A percentile compares a stretch with the other conserved stretches of the same genome.
Evolutionary conservation across 495 filamentous ascomycete genomes (phyloP).

Genomic region (Trichodelitschia bisporula): DNA sequence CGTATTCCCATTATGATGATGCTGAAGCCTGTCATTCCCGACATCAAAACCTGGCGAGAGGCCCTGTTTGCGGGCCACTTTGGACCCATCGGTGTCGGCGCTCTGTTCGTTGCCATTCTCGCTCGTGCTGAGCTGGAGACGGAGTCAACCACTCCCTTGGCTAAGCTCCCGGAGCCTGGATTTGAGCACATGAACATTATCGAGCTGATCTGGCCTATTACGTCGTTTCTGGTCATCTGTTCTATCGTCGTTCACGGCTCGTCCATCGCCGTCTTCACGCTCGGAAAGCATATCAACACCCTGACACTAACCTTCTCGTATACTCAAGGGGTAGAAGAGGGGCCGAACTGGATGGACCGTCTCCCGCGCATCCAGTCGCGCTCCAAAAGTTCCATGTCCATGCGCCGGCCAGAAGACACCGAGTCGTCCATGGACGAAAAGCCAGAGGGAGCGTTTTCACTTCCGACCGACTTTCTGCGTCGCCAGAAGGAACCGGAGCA

Average conservation of each 20-base stretch:
- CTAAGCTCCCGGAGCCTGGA: constrained; percentile 26
- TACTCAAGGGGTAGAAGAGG: constrained; percentile 70
- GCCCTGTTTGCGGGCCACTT: constrained; percentile 96
- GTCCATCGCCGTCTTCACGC: constrained; percentile 91
- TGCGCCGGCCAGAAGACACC: constrained; percentile 34
- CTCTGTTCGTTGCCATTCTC: constrained; percentile 84
- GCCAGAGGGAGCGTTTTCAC: constrained; percentile 40
- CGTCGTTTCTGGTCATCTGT: constrained; percentile 75
- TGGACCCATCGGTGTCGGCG: constrained; percentile 92
- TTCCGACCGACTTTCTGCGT: constrained; percentile 62
- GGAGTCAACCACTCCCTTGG: constrained; percentile 34
- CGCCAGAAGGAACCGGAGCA: constrained; percentile 56
- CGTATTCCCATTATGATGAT: constrained; percentile 89
- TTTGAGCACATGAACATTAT: constrained; percentile 42
- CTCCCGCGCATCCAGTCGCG: constrained; percentile 72
- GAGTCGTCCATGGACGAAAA: constrained; percentile 31
- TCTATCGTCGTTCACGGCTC: constrained; percentile 95
- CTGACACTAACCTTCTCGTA: constrained; percentile 89
- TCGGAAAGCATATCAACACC: constrained; percentile 97
- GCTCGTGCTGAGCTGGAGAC: constrained; percentile 72
- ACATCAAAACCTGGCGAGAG: constrained; percentile 96
- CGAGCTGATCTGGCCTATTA: constrained; percentile 82
- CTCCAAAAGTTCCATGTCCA: constrained; percentile 62
- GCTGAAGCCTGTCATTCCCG: constrained; percentile 81
- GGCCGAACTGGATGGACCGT: constrained; percentile 82